Evolutionary conservation across 129 eudicot species (phyloP).

Genomic region (Arctium lappa): DNA sequence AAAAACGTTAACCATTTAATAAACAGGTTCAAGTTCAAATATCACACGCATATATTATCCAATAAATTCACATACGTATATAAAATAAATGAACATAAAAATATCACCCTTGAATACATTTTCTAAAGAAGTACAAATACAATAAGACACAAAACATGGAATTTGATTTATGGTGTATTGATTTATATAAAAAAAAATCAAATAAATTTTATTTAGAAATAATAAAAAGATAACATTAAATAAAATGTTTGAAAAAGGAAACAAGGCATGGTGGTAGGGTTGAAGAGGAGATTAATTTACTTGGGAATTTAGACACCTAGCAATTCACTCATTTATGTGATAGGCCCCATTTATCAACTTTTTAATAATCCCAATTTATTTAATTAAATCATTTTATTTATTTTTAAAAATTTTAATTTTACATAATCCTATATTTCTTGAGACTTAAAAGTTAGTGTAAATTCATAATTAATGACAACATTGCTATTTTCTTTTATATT

Average conservation of each 20-base stretch:
- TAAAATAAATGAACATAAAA: neutral
- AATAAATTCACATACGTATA: too few relatives aligned
- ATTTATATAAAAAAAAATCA: neutral
- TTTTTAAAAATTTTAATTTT: neutral
- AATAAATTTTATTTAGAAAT: too few relatives aligned
- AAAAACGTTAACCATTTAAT: neutral
- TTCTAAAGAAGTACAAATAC: neutral
- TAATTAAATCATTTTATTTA: neutral
- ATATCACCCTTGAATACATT: neutral
- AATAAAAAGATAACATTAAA: conserved; percentile 15
- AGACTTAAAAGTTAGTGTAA: neutral
- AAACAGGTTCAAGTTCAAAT: neutral
- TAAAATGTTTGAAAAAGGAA: conserved; percentile 15
- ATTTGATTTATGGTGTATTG: neutral
- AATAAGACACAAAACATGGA: neutral
- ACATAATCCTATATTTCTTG: neutral
- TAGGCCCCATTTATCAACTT: conserved; percentile 27
- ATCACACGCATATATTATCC: neutral
- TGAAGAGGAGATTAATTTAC: conserved; percentile 18
- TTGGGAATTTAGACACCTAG: conserved; percentile 24
- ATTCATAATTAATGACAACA: neutral
- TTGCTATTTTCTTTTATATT: neutral
- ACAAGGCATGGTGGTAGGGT: conserved; percentile 36
- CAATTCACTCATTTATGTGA: conserved; percentile 26
- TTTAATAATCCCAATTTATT: conserved; percentile 7